These are phyloP conservation scores for Collybia sp. DNA, from an alignment of 768 basidiomycete genomes.

Conservation along the genomic window DNA sequence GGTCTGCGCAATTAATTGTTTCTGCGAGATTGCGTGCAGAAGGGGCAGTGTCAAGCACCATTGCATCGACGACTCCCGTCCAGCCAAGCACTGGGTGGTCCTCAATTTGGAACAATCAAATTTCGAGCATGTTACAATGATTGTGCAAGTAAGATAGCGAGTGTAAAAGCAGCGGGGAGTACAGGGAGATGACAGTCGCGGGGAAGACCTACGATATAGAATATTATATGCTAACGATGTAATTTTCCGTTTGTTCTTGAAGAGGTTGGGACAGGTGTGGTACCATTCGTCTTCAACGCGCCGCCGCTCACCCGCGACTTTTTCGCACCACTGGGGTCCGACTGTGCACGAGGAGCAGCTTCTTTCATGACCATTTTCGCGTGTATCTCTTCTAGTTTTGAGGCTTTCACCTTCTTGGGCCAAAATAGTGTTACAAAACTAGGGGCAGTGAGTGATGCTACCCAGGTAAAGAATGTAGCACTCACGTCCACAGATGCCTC, in stretches of 20 bases:
- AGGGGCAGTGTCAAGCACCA: too few relatives aligned
- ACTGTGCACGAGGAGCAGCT: constrained; percentile 54
- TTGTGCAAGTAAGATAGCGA: constrained; percentile 21
- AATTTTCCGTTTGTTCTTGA: constrained; percentile 58
- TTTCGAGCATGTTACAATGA: constrained; percentile 9
- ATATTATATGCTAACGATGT: constrained; percentile 39
- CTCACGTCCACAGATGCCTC: constrained; percentile 95
- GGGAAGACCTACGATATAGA: constrained; percentile 2
- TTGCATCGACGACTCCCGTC: too few relatives aligned
- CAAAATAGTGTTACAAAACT: constrained; percentile 90
- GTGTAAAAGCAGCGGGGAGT: constrained; percentile 13
- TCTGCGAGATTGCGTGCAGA: too few relatives aligned
- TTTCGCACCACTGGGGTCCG: constrained; percentile 46
- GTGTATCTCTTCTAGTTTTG: constrained; percentile 91
- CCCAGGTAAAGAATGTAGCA: constrained; percentile 16
- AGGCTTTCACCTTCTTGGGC: constrained; percentile 95
- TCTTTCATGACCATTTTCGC: constrained; percentile 95
- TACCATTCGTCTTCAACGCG: constrained; percentile 48
- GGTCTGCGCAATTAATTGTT: too few relatives aligned
- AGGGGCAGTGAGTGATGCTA: constrained; percentile 2
- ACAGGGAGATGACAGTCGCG: constrained; percentile 13
- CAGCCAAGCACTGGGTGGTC: too few relatives aligned
- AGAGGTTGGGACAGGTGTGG: constrained; percentile 37
- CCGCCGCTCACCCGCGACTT: constrained; percentile 52
- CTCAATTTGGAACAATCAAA: too few relatives aligned